These are phyloP conservation scores for Orbilia oligospora DNA, from an alignment of 2,329 filamentous ascomycete genomes.

Conservation along the genomic window DNA sequence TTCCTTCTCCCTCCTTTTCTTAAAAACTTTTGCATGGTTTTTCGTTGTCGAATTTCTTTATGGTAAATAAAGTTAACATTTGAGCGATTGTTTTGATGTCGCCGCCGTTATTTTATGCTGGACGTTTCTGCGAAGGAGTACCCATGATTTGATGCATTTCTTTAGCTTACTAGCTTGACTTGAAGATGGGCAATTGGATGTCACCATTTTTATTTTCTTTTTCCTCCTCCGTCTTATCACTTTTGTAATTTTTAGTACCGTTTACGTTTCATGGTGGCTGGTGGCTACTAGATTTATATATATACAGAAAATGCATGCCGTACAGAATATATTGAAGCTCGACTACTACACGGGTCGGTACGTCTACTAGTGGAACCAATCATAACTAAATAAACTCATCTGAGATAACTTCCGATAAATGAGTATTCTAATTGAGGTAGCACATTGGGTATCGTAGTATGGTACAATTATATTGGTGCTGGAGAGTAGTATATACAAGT, in stretches of 20 bases:
- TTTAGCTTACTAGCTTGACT: conserved; percentile 18
- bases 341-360: neutral
- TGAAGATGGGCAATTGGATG: conserved; percentile 38
- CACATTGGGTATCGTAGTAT: conserved; percentile 24
- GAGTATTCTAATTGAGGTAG: neutral
- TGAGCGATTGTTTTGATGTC: conserved; percentile 49
- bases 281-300: conserved; percentile 22
- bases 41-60: conserved; percentile 41
- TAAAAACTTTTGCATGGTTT: conserved; percentile 17
- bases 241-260: conserved; percentile 29
- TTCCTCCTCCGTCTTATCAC: conserved; percentile 5
- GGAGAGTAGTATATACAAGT: conserved; percentile 31
- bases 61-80: conserved; percentile 48
- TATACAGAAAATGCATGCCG: conserved; percentile 10
- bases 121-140: conserved; percentile 41
- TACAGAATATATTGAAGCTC: neutral
- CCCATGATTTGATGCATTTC: conserved; percentile 53
- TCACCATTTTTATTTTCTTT: neutral
- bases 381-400: neutral
- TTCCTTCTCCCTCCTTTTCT: conserved; percentile 8
- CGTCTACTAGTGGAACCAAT: neutral
- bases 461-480: conserved; percentile 21
- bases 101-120: conserved; percentile 30
- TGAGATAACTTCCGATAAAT: neutral
- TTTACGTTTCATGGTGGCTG: conserved; percentile 12